A percentile compares a stretch with the other conserved stretches of the same genome.
These are phyloP conservation scores for Mortierella alpina DNA, from an alignment of 192 early-diverging fungal genomes.

Conservation along the genomic window DNA sequence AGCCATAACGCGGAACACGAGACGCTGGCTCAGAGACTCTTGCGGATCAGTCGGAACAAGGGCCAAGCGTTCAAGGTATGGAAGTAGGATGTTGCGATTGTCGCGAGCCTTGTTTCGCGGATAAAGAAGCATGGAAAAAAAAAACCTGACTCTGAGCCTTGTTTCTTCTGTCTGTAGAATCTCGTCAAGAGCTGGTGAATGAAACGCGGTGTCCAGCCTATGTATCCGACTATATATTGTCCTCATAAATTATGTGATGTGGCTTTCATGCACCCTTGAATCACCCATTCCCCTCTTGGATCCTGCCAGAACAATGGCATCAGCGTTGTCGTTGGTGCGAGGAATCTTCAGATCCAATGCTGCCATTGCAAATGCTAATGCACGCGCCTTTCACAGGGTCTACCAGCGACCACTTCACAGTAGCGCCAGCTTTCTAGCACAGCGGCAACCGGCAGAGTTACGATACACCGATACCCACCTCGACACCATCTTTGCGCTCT, in stretches of 20 bases:
- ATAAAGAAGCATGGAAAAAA: not conserved
- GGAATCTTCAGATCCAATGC: no score
- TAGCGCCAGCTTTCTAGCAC: no score
- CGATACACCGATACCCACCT: slow-evolving; percentile 45
- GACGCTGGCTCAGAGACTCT: slow-evolving; percentile 7
- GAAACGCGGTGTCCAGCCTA: not conserved
- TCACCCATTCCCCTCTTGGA: no score
- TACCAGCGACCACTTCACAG: not conserved
- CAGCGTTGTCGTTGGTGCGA: no score
- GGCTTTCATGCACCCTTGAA: no score
- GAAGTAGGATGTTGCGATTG: not conserved
- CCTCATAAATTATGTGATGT: not conserved
- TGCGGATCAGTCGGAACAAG: slow-evolving; percentile 19
- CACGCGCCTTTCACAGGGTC: not conserved
- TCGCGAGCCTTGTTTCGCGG: no score
- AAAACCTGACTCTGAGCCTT: not conserved
- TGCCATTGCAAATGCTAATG: no score
- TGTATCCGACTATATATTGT: not conserved
- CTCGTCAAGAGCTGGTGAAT: slow-evolving; percentile 3
- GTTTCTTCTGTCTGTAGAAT: not conserved
- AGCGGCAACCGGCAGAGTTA: slow-evolving; percentile 7
- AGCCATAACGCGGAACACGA: not conserved
- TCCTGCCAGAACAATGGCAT: no score
- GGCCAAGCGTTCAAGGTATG: slow-evolving; percentile 30
- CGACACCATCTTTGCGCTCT: slow-evolving; percentile 80